Conservation (phyloP, 306 rosid species). For the Castanea crenata region DNA sequence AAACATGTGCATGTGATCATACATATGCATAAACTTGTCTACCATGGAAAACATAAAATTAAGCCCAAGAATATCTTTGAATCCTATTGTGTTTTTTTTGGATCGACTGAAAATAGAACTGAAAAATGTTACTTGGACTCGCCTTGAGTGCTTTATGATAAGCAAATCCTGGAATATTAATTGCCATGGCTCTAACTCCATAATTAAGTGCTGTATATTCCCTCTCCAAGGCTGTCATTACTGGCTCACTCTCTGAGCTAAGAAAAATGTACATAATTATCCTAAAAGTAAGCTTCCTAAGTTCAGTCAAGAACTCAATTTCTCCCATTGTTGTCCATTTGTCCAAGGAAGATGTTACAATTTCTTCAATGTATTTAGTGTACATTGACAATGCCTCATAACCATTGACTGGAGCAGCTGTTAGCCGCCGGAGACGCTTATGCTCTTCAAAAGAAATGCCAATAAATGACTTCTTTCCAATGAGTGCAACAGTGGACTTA, state of each 20-base stretch:
- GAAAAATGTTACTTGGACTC: not conserved
- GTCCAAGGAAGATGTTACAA: slow-evolving; percentile 50
- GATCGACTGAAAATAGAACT: not conserved
- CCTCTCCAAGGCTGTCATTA: slow-evolving; percentile 70
- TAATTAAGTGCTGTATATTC: slow-evolving; percentile 69
- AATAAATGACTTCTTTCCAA: slow-evolving; percentile 76
- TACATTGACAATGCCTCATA: slow-evolving; percentile 64
- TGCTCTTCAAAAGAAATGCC: slow-evolving; percentile 68
- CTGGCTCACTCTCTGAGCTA: slow-evolving; percentile 64
- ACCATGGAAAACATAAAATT: no score
- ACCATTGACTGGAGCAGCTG: slow-evolving; percentile 85
- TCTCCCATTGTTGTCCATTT: slow-evolving; percentile 69
- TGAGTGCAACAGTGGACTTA: slow-evolving; percentile 57
- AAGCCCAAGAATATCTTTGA: no score
- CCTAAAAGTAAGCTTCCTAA: slow-evolving; percentile 69
- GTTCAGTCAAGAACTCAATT: slow-evolving; percentile 65
- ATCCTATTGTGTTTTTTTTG: not conserved
- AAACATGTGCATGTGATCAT: no score
- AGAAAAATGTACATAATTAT: slow-evolving; percentile 85
- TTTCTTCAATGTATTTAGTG: slow-evolving; percentile 60
- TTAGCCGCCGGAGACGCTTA: slow-evolving; percentile 72
- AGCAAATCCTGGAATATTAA: slow-evolving; percentile 88
- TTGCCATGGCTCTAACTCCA: slow-evolving; percentile 86
- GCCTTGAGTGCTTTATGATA: slow-evolving; percentile 81
- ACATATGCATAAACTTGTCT: no score